A percentile compares a stretch with the other conserved stretches of the same genome.
Conservation (phyloP, 805 yeast species). For the Lipomyces chichibuensis region DNA sequence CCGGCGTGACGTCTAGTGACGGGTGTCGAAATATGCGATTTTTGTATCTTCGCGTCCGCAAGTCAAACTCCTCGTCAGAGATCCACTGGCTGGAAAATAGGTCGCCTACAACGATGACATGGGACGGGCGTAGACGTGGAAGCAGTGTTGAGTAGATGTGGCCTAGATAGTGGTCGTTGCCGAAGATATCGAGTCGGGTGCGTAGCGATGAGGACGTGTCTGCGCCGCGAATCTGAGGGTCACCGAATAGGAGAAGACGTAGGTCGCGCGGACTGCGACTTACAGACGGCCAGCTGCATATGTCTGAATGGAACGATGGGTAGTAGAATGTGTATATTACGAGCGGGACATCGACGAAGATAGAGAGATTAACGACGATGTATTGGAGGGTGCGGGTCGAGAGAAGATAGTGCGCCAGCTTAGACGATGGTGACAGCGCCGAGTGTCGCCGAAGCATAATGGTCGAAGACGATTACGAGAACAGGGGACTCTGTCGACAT, state of each 20-base stretch:
- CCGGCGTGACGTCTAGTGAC: not conserved
- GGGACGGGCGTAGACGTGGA: conserved; percentile 66
- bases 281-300: conserved; percentile 22
- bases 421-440: not conserved
- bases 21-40: conserved; percentile 41
- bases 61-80: conserved; percentile 78
- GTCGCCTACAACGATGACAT: conserved; percentile 91
- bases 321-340: conserved; percentile 13
- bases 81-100: conserved; percentile 95
- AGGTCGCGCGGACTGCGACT: conserved; percentile 2
- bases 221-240: conserved; percentile 94
- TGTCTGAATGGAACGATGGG: conserved; percentile 12
- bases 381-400: not conserved
- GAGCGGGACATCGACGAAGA: conserved; percentile 16
- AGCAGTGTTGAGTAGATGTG: conserved; percentile 76
- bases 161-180: conserved; percentile 87
- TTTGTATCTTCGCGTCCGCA: conserved; percentile 67
- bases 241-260: conserved; percentile 78
- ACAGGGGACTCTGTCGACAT: not conserved
- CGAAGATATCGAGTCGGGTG: conserved; percentile 78
- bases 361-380: conserved; percentile 1
- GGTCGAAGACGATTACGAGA: not conserved
- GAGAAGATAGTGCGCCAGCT: not conserved
- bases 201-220: conserved; percentile 71
- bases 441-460: not conserved